Conservation (phyloP, 306 rosid species). For the Inga laurina region DNA sequence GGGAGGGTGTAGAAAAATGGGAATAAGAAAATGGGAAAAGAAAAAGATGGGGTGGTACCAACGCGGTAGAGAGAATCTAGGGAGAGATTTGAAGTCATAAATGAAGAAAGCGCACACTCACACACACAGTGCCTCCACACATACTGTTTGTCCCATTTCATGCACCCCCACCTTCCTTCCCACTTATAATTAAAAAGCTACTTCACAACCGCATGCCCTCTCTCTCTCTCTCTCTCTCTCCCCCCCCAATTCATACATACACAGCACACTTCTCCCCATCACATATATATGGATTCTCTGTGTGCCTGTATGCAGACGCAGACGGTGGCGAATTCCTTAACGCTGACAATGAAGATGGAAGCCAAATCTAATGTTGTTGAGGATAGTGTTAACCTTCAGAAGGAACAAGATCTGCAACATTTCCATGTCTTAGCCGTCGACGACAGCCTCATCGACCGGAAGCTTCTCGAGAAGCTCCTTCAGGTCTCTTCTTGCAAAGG, state of each 20-base stretch:
- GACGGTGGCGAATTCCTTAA: not conserved
- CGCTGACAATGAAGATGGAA: constrained; percentile 21
- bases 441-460: constrained; percentile 76
- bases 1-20: not conserved
- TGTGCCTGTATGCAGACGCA: not conserved
- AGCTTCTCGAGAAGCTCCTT: constrained; percentile 84
- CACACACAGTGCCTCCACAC: constrained; percentile 7
- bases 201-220: constrained; percentile 38
- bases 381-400: constrained; percentile 26
- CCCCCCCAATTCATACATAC: not conserved
- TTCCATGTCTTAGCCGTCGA: constrained; percentile 97
- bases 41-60: constrained; percentile 57
- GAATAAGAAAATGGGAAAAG: not conserved
- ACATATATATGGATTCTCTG: too few relatives aligned
- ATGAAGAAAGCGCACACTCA: constrained; percentile 35
- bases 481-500: constrained; percentile 81
- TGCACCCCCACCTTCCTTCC: constrained; percentile 28
- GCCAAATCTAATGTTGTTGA: constrained; percentile 36
- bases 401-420: constrained; percentile 45
- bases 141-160: constrained; percentile 17
- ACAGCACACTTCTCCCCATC: not conserved
- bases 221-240: not conserved
- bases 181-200: constrained; percentile 16
- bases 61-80: constrained; percentile 82
- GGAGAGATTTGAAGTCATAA: constrained; percentile 56